phyloP scores from a whole-genome alignment of 2,329 filamentous ascomycete species.

The Xylariaceae sp. region DNA sequence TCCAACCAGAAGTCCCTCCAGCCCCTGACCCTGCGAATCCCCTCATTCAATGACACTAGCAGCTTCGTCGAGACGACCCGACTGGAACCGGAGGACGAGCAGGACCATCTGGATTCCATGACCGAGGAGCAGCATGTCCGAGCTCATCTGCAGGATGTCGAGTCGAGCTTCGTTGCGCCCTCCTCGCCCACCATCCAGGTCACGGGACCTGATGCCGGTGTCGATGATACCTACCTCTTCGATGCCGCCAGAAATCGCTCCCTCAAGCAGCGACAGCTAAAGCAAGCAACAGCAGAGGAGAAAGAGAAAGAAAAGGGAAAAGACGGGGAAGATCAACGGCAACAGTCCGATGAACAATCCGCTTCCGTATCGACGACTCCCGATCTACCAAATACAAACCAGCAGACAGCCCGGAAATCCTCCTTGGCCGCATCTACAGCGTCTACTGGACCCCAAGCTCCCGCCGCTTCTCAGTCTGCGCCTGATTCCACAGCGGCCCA shows the following conservation, averaged over 20 bases:
- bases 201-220: constrained; percentile 40
- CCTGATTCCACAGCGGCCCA: not conserved
- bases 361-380: constrained; percentile 2
- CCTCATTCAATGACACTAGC: constrained; percentile 22
- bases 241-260: constrained; percentile 37
- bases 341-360: constrained; percentile 7
- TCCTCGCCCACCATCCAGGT: constrained; percentile 51
- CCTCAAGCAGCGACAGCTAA: not conserved
- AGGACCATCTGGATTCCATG: constrained; percentile 42
- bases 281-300: not conserved
- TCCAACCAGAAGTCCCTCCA: not conserved
- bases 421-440: constrained; percentile 5
- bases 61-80: constrained; percentile 30
- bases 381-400: constrained; percentile 7
- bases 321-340: not conserved
- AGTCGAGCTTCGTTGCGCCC: constrained; percentile 59
- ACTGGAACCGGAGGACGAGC: constrained; percentile 32
- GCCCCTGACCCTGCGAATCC: constrained; percentile 11
- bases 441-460: not conserved
- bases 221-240: constrained; percentile 58
- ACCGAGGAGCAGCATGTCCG: constrained; percentile 48
- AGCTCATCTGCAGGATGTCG: constrained; percentile 56
- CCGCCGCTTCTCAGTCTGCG: constrained; percentile 2
- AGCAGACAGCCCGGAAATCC: constrained; percentile 10
- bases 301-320: not conserved